Conservation (phyloP, 495 filamentous ascomycete genomes). For the Penicillium nucicola region DNA sequence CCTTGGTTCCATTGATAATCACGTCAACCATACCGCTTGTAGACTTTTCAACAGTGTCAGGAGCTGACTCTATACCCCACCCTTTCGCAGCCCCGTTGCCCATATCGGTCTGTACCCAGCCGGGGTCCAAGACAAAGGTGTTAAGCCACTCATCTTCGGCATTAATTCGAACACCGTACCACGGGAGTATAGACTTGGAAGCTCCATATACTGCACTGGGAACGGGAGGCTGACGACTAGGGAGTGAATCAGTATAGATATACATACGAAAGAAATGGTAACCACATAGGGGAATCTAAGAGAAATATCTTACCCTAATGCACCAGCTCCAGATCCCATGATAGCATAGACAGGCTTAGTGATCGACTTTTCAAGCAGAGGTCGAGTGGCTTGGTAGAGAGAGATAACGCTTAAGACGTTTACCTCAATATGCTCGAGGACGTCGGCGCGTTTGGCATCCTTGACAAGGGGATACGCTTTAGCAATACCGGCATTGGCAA, state of each 20-base stretch:
- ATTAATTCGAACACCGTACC: not conserved
- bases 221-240: not conserved
- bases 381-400: slow-evolving; percentile 38
- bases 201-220: not conserved
- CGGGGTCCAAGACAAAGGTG: not conserved
- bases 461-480: slow-evolving; percentile 16
- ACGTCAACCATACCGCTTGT: not conserved
- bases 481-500: slow-evolving; percentile 50
- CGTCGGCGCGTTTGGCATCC: slow-evolving; percentile 21
- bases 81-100: not conserved
- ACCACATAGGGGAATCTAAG: no score
- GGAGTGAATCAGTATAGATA: not conserved
- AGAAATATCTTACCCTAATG: not conserved
- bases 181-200: not conserved
- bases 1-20: not conserved
- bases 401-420: slow-evolving; percentile 34
- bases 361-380: slow-evolving; percentile 28
- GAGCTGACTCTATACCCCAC: not conserved
- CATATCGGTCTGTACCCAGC: not conserved
- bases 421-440: slow-evolving; percentile 34
- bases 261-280: no score
- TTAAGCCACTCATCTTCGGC: not conserved
- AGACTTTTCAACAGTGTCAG: not conserved
- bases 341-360: slow-evolving; percentile 29
- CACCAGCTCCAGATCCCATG: slow-evolving; percentile 28